Percentiles rank a stretch among this genome's conserved stretches.
These are phyloP conservation scores for Diplodia corticola DNA, from an alignment of 2,329 filamentous ascomycete species.

Conservation along the genomic window DNA sequence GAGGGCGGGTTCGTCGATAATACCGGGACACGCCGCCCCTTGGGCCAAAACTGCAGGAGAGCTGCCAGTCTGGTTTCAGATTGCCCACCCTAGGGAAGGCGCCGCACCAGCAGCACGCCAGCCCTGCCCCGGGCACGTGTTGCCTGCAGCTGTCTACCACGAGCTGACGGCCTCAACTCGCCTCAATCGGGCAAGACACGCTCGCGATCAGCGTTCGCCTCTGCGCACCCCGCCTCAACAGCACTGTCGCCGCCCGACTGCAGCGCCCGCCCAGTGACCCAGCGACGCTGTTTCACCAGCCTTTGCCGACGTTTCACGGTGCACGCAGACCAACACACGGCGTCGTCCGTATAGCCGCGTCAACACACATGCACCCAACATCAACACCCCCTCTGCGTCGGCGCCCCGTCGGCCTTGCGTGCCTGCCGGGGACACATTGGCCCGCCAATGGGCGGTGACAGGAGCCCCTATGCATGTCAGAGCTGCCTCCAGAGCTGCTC, in stretches of 20 bases:
- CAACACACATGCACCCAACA: not conserved
- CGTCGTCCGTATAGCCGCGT: not conserved
- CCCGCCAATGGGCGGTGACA: conserved; percentile 5
- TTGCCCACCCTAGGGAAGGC: not conserved
- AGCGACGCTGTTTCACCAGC: conserved; percentile 20
- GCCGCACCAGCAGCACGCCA: not conserved
- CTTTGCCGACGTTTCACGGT: conserved; percentile 23
- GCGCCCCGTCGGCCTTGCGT: not conserved
- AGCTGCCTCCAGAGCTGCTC: not conserved
- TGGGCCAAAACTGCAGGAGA: conserved; percentile 5
- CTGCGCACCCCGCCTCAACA: not conserved
- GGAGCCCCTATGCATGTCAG: not conserved
- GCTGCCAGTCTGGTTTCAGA: conserved; percentile 11
- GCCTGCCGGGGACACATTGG: not conserved
- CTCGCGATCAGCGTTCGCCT: not conserved
- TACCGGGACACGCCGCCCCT: conserved; percentile 17
- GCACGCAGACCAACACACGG: conserved; percentile 1
- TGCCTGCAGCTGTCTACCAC: not conserved
- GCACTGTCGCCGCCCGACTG: not conserved
- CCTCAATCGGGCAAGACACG: not conserved
- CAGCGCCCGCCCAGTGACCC: not conserved
- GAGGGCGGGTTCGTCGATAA: conserved; percentile 16
- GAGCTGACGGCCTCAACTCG: not conserved
- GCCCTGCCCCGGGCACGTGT: conserved; percentile 14
- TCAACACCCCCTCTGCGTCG: not conserved